Evolutionary conservation across 768 basidiomycete species (phyloP), one percentile per base, ranked within the genome.

Genomic region (Termitomyces sp.): DNA sequence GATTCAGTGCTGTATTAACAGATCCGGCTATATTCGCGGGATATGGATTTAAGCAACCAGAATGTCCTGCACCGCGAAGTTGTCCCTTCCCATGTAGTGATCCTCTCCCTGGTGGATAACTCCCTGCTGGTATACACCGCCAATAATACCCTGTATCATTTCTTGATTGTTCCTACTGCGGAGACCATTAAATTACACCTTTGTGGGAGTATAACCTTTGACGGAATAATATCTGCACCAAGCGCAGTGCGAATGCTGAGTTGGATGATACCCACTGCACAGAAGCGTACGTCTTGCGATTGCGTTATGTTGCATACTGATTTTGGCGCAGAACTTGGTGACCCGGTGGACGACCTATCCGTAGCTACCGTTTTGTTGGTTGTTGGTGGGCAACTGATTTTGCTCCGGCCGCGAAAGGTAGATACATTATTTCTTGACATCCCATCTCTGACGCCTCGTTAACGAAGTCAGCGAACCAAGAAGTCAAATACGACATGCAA

Each of bases 401-500:
- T 99, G 7, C 80, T 99, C 37, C 85, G 92, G 33, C 95, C 96
- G 7, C 79, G 94, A 59, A 92, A 94, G 77, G 94, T 88, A 62
- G 5, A 15, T 37, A n/a, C n/a, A 4, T 22, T 29, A 39, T 29
- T 22, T 34, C 4, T 16, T 6, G 13, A 24, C 18, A 26, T 33
- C 16, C 41, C 50, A 26, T 20, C 44, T 31, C 45, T 39, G 46
- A 47, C 15, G 29, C 31, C 54, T 29, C 22, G 29, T 7, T 54
- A 1, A 36, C 54, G 24, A 61, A 94, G 91, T 85, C 92, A 2
- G 90, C 84, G 1, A 78, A 84, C 56, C 86, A 91, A 63, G 94
- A 98, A 75, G 92, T 96, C 69, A 92, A 88, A 64, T 99, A 99
- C 67, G 96, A 98, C 72, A 87, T 98, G 80, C 96, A 98, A 68